Evolutionary conservation across 2,329 filamentous ascomycete genomes (phyloP), one percentile per base, ranked within the genome.

Genomic region (Ustilaginoidea virens): DNA sequence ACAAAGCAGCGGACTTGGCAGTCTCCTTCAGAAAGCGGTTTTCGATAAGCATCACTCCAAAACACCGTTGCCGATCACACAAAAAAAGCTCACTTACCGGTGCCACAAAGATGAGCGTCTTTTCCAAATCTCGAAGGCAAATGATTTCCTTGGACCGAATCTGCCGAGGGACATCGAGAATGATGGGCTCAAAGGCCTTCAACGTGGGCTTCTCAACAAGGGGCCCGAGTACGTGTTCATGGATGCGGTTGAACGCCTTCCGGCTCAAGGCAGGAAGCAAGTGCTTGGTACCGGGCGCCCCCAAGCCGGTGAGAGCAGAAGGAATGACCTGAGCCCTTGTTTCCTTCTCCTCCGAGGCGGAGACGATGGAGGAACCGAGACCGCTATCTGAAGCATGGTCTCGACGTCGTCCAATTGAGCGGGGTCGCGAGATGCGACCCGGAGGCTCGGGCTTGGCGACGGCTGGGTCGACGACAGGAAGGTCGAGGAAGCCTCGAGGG

Each of bases 101-200:
- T 61, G 86, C 83, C 52, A 86, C 73, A 56, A 86, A 85, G 46
- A 94, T 72, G 36, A 96, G 63, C 7, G 79, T 87, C 69, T 93
- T 93, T 57, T 96, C 87, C 28, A 96, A 68, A 55, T 96, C 87
- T 52, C 87, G 75, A 31, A 96, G 71, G 58, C 80, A 93, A 51
- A 80, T 74, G 46, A 96, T 90, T 45, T 90, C 74, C 54, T 83
- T 86, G 48, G 75, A 71, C 46, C 73, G 71, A 49, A 93, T 90
- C 47, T 78, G 78, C 51, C 69, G 66, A 27, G 82, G 82, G 39
- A 85, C 74, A 52, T 81, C 77, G 41, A 78, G 65, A 38, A 93
- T 67, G 43, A 93, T 70, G 27, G 77, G 64, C 49, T 83, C 77
- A 52, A 93, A 93, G 27, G 79, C 73, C 51, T 83, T 80, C 36